Conservation (phyloP, 169 alveolate species). For the Plasmodium fragile region DNA sequence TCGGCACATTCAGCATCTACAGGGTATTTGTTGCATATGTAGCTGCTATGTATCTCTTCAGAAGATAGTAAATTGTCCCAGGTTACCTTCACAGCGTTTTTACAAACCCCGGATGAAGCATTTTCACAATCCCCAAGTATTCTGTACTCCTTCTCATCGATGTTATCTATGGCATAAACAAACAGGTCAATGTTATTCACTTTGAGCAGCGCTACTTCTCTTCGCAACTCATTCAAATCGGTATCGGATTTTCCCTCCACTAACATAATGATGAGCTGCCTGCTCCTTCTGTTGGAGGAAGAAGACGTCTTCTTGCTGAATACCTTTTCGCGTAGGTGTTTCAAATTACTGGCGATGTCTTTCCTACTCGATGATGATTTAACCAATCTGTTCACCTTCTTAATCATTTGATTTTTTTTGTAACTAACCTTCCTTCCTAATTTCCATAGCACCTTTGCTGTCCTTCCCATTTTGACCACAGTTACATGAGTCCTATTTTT, state of each 20-base stretch:
- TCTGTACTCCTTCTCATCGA: slow-evolving; percentile 33
- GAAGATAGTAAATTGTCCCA: slow-evolving; percentile 62
- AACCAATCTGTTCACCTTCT: slow-evolving; percentile 8
- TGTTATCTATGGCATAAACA: slow-evolving; percentile 69
- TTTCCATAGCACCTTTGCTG: slow-evolving; percentile 22
- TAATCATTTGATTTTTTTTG: slow-evolving; percentile 37
- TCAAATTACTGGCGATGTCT: slow-evolving; percentile 42
- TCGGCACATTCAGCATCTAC: slow-evolving; percentile 74
- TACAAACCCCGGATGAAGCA: not conserved
- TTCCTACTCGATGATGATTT: slow-evolving; percentile 12
- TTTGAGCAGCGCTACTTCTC: slow-evolving; percentile 43
- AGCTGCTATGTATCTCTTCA: slow-evolving; percentile 24
- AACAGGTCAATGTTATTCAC: slow-evolving; percentile 45
- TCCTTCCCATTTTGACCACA: slow-evolving; percentile 32
- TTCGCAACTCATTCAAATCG: slow-evolving; percentile 54
- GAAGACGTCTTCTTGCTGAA: not conserved
- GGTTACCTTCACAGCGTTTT: slow-evolving; percentile 52
- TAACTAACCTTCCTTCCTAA: slow-evolving; percentile 40
- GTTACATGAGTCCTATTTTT: slow-evolving; percentile 55
- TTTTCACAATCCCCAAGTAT: slow-evolving; percentile 73
- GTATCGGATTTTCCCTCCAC: slow-evolving; percentile 63
- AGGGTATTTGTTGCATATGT: slow-evolving; percentile 57
- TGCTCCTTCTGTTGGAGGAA: not conserved
- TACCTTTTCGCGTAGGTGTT: slow-evolving; percentile 22
- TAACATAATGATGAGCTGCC: slow-evolving; percentile 45